Evolutionary conservation across 2,329 filamentous ascomycete genomes (phyloP), one percentile per base, ranked within the genome.

Genomic region (Apiospora pterosperma): DNA sequence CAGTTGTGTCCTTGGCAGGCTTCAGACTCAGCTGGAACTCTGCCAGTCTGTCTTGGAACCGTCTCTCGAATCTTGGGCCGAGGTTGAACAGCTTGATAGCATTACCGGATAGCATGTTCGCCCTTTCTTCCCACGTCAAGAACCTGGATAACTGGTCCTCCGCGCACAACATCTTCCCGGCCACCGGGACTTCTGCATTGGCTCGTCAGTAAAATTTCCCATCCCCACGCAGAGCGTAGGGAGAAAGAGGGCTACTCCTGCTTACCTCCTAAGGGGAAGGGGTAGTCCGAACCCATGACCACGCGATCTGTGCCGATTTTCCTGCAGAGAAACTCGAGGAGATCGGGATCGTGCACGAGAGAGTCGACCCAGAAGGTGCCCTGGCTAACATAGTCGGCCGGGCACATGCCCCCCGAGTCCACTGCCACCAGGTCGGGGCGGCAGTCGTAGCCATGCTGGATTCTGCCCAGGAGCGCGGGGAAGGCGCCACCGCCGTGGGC

Each of bases 401-500:
- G 75, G 19, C 71, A 73, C 21, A 75, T 66, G 3, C 75, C 75
- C 3, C 66, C 70, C 1, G 75, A 70, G 14, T 72, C 62, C 11
- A 68, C 65, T 8, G 76, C 76, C 8, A 77, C 74, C 61, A 77
- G 64, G 63, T 77, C 76, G 23, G 76, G 75, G 10, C 76, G 69
- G 63, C 75, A 77, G 63, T 76, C 72, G 61, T 73, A 77, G 0
- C 75, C 76, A 44, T 76, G 75, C 66, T 76, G 75, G 34, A 77
- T 74, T 44, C 76, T 67, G 5, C 76, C 75, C n/a, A 77, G 63
- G 38, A 77, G 61, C 2, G 76, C 72, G 8, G 75, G 75, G 36
- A 76, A 77, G n/a, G 75, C 73, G 6, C 76, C 76, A 2, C 76
- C 75, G 12, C 74, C 76, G 55, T 77, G 75, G 12, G 76, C 75